Percentiles rank a stretch among this genome's conserved stretches.
phyloP scores from a whole-genome alignment of 768 basidiomycete species.

The Boletus coccyginus region DNA sequence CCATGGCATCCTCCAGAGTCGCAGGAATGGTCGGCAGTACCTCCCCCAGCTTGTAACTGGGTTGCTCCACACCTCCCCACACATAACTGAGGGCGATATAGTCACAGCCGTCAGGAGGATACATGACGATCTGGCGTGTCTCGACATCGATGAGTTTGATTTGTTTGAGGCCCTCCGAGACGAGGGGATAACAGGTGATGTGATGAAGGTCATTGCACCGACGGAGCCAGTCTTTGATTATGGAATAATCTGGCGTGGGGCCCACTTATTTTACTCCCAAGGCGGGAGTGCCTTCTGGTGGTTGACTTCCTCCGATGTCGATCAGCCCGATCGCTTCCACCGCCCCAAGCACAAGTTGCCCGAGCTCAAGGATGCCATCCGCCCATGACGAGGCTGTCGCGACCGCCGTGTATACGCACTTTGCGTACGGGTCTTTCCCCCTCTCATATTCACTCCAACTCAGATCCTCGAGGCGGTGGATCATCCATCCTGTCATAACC shows the following conservation, averaged over 20 bases:
- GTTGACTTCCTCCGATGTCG: background rate
- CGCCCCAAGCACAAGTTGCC: background rate
- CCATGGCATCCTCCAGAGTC: constrained; percentile 18
- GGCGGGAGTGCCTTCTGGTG: background rate
- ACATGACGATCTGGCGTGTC: constrained; percentile 4
- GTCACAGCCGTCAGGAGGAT: constrained; percentile 3
- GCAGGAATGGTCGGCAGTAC: constrained; percentile 7
- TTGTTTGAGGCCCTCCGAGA: constrained; percentile 2
- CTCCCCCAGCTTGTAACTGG: constrained; percentile 7
- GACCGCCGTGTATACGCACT: constrained; percentile 5
- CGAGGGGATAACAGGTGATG: constrained; percentile 1
- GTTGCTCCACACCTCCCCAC: constrained; percentile 13
- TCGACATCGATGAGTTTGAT: constrained; percentile 10
- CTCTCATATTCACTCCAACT: background rate
- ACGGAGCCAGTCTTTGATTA: constrained; percentile 9
- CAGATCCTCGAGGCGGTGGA: background rate
- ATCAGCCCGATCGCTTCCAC: constrained; percentile 7
- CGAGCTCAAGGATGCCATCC: background rate
- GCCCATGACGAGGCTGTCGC: background rate
- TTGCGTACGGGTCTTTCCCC: constrained; percentile 2
- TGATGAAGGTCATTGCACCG: constrained; percentile 7
- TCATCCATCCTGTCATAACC: background rate
- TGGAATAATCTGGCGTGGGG: background rate
- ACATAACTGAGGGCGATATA: constrained; percentile 18
- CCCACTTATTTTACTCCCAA: constrained; percentile 10